These are phyloP conservation scores for Sporobolus alterniflorus DNA, from an alignment of 202 grass and related monocot species.

Conservation along the genomic window DNA sequence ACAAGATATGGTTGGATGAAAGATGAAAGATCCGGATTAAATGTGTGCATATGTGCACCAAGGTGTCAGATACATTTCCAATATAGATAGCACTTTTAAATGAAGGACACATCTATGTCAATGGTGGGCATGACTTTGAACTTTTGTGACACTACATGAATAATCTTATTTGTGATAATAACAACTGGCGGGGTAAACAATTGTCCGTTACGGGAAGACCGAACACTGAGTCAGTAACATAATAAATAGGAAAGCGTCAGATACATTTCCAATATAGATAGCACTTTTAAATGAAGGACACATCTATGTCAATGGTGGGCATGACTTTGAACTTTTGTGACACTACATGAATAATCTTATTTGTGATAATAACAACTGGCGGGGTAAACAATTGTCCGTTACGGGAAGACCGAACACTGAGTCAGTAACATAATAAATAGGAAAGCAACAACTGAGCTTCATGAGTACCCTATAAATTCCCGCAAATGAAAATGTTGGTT, in stretches of 20 bases:
- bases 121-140: neutral
- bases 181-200: neutral
- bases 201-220: neutral
- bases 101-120: neutral
- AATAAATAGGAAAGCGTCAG: neutral
- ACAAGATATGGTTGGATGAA: no score
- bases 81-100: no score
- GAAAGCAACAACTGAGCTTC: neutral
- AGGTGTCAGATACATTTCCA: no score
- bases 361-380: neutral
- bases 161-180: neutral
- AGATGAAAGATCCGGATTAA: no score
- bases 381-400: neutral
- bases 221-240: neutral
- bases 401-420: neutral
- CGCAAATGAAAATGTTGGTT: neutral
- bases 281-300: no score
- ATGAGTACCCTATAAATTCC: neutral
- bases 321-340: neutral
- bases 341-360: neutral
- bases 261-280: no score
- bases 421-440: neutral
- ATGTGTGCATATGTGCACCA: no score
- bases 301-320: neutral
- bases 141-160: neutral